A percentile compares a stretch with the other conserved stretches of the same genome.
Conservation (phyloP, 2,329 filamentous ascomycete species). For the Aspergillus fumigatiaffinis region DNA sequence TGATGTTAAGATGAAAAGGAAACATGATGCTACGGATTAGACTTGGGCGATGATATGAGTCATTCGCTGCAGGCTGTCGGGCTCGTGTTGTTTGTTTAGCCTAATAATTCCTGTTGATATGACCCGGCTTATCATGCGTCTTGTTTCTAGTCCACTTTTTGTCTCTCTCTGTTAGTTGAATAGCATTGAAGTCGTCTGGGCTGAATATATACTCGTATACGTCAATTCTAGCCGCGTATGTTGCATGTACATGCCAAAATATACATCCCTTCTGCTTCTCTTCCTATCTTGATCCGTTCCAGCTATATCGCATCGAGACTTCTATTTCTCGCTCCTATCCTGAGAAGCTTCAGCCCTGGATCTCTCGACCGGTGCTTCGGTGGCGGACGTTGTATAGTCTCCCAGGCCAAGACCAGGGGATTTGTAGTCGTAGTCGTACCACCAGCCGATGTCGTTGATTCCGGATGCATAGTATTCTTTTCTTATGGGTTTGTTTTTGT, state of each 20-base stretch:
- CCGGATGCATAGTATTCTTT: neutral
- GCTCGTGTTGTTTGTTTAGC: too few relatives aligned
- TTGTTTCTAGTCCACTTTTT: too few relatives aligned
- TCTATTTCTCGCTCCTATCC: neutral
- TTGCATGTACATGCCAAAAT: neutral
- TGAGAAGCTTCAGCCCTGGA: neutral
- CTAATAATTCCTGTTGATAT: too few relatives aligned
- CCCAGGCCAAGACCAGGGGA: neutral
- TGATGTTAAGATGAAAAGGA: too few relatives aligned
- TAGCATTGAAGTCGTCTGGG: too few relatives aligned
- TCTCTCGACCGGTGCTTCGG: neutral
- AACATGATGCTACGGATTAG: too few relatives aligned
- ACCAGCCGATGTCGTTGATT: neutral
- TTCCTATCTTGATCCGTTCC: neutral
- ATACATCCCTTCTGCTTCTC: too few relatives aligned
- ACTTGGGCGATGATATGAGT: neutral
- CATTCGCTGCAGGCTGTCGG: neutral
- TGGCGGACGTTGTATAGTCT: neutral
- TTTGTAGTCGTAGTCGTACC: neutral
- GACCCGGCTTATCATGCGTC: too few relatives aligned
- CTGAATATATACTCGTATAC: neutral
- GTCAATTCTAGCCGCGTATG: neutral
- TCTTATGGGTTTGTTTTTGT: neutral
- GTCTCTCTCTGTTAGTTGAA: too few relatives aligned
- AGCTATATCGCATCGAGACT: too few relatives aligned